These are phyloP conservation scores for Chalaropsis thielavioides DNA, from an alignment of 2,329 filamentous ascomycete species.

Conservation along the genomic window DNA sequence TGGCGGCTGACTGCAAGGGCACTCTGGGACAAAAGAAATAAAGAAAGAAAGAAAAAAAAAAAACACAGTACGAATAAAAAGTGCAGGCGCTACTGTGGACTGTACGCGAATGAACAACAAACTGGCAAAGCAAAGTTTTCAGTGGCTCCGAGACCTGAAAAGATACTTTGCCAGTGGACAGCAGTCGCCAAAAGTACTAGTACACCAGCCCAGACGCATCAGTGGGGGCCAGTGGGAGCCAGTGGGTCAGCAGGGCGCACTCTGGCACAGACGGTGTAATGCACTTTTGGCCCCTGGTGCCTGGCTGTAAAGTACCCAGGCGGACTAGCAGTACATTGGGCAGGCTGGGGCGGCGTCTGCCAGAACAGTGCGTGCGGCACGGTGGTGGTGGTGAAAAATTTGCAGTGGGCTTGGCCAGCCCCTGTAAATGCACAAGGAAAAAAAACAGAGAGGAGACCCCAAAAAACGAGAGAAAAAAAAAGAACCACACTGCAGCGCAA, in stretches of 20 bases:
- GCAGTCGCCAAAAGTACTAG: slow-evolving; percentile 9
- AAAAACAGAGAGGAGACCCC: not conserved
- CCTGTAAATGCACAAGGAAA: not conserved
- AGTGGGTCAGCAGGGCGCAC: no score
- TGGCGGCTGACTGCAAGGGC: not conserved
- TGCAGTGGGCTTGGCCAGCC: slow-evolving; percentile 4
- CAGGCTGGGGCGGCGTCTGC: not conserved
- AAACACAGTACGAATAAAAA: slow-evolving; percentile 11
- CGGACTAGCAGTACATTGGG: not conserved
- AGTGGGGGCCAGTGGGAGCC: no score
- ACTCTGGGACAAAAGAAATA: no score
- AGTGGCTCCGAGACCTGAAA: slow-evolving; percentile 2
- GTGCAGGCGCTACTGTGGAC: slow-evolving; percentile 8
- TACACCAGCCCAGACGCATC: not conserved
- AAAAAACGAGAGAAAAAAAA: slow-evolving; percentile 1
- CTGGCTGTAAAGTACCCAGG: not conserved
- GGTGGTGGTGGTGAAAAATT: slow-evolving; percentile 7
- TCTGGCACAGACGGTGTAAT: no score
- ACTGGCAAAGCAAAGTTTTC: slow-evolving; percentile 6
- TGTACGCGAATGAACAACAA: slow-evolving; percentile 16
- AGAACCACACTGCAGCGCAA: not conserved
- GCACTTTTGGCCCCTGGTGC: slow-evolving; percentile 8
- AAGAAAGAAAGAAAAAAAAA: not conserved
- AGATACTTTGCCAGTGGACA: slow-evolving; percentile 3
- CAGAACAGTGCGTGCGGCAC: slow-evolving; percentile 9